A percentile compares a stretch with the other conserved stretches of the same genome.
These are phyloP conservation scores for Mortierella sp. DNA, from an alignment of 371 early-diverging fungal species.

Conservation along the genomic window DNA sequence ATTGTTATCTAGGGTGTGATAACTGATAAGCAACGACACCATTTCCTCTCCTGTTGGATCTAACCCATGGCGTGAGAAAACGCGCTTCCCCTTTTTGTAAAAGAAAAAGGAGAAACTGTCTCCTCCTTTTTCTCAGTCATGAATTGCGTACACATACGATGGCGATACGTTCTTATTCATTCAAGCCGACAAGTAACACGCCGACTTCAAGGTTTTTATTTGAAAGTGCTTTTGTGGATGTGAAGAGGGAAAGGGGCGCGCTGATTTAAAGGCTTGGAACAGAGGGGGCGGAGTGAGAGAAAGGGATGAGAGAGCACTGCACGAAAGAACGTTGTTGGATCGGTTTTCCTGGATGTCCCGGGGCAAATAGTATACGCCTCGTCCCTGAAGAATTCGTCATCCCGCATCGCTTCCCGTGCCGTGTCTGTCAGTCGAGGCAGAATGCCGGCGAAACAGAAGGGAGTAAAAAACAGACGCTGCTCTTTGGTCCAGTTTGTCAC, in stretches of 20 bases:
- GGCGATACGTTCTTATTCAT: not conserved
- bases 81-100: not conserved
- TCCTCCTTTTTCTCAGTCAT: not conserved
- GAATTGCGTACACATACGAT: not conserved
- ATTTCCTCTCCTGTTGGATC: not conserved
- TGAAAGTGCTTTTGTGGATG: not conserved
- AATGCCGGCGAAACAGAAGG: not conserved
- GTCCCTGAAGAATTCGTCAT: conserved; percentile 4
- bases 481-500: not conserved
- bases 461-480: not conserved
- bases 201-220: not conserved
- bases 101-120: not conserved
- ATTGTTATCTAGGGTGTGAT: not conserved
- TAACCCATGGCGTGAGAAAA: not conserved
- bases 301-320: not conserved
- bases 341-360: not conserved
- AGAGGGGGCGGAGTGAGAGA: conserved; percentile 2
- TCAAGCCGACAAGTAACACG: not conserved
- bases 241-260: not conserved
- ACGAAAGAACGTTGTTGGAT: conserved; percentile 3
- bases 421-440: not conserved
- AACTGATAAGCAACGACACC: not conserved
- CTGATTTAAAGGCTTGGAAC: not conserved
- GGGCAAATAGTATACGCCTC: not conserved
- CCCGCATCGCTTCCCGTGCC: conserved; percentile 5